phyloP scores from a whole-genome alignment of 176 grass and related monocot species.

The Miscanthus lutarioriparius region DNA sequence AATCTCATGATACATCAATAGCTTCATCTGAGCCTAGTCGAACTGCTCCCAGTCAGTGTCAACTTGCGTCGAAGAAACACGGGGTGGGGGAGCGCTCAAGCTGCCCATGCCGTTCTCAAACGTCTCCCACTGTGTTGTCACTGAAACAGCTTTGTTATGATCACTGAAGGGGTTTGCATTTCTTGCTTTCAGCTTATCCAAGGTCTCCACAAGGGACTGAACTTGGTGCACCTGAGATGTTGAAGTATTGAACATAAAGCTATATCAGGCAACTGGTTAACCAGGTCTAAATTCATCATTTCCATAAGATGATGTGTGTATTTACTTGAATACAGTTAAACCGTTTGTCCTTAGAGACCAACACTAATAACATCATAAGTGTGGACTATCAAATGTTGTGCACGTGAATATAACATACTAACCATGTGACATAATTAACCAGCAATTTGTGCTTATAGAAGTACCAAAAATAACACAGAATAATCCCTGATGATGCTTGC shows the following conservation, averaged over 20 bases:
- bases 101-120: slow-evolving; percentile 68
- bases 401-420: neutral
- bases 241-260: neutral
- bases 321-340: neutral
- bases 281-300: neutral
- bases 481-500: neutral
- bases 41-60: slow-evolving; percentile 69
- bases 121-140: slow-evolving; percentile 69
- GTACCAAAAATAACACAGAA: neutral
- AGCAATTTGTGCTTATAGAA: neutral
- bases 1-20: slow-evolving; percentile 31
- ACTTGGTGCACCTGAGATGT: slow-evolving; percentile 56
- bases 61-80: slow-evolving; percentile 44
- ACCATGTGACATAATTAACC: neutral
- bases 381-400: neutral
- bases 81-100: slow-evolving; percentile 55
- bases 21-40: slow-evolving; percentile 36
- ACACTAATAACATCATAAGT: neutral
- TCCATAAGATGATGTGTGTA: neutral
- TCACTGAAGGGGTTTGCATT: slow-evolving; percentile 57
- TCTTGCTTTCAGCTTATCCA: slow-evolving; percentile 74
- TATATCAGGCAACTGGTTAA: neutral
- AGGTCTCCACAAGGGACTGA: slow-evolving; percentile 58
- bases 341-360: neutral
- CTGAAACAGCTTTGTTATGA: slow-evolving; percentile 48